Evolutionary conservation across 768 basidiomycete genomes (phyloP).

Genomic region (Boletales sp.): DNA sequence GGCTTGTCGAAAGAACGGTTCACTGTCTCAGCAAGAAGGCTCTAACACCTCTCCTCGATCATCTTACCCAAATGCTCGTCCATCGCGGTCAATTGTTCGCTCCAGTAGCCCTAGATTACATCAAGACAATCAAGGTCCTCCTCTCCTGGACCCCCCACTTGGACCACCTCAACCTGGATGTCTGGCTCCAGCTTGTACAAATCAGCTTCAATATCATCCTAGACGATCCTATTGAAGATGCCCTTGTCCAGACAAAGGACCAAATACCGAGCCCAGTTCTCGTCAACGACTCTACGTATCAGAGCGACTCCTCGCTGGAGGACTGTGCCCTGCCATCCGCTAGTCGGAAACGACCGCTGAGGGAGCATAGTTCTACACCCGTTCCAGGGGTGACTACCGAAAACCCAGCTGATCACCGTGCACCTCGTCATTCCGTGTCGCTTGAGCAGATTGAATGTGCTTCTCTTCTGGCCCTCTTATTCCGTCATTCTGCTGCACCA

Average conservation of each 20-base stretch:
- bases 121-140: slow-evolving; percentile 69
- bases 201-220: slow-evolving; percentile 78
- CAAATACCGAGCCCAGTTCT: slow-evolving; percentile 14
- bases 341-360: slow-evolving; percentile 24
- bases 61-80: slow-evolving; percentile 60
- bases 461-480: slow-evolving; percentile 56
- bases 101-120: slow-evolving; percentile 74
- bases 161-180: slow-evolving; percentile 60
- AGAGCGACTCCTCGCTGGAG: slow-evolving; percentile 30
- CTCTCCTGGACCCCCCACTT: slow-evolving; percentile 71
- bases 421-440: slow-evolving; percentile 33
- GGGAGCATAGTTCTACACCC: slow-evolving; percentile 22
- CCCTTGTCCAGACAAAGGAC: slow-evolving; percentile 24
- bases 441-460: slow-evolving; percentile 71
- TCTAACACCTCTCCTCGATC: slow-evolving; percentile 54
- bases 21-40: slow-evolving; percentile 53
- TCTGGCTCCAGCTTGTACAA: slow-evolving; percentile 68
- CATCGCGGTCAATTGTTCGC: slow-evolving; percentile 50
- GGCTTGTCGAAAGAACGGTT: slow-evolving; percentile 65
- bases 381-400: slow-evolving; percentile 11
- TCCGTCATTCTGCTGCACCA: slow-evolving; percentile 57
- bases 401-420: slow-evolving; percentile 21
- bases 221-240: slow-evolving; percentile 46
- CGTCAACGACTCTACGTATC: slow-evolving; percentile 30
- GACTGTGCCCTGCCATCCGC: slow-evolving; percentile 32